phyloP scores from a whole-genome alignment of 345 rosid species.

The Salix suchowensis region DNA sequence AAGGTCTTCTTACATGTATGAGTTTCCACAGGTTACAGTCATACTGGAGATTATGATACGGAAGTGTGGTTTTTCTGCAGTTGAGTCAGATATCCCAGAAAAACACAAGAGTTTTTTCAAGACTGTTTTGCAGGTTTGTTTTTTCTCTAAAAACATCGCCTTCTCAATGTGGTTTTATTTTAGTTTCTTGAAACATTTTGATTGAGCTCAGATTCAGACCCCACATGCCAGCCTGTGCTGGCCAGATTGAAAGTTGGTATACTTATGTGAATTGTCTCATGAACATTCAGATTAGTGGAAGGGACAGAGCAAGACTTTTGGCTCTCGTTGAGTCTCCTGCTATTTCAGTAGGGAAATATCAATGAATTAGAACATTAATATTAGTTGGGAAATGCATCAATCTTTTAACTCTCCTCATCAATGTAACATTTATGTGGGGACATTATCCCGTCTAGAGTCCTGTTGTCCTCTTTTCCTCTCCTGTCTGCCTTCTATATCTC shows the following conservation, averaged over 20 bases:
- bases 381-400: no score
- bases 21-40: constrained; percentile 55
- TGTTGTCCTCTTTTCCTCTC: neutral
- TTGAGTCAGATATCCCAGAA: constrained; percentile 59
- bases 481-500: neutral
- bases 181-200: neutral
- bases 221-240: no score
- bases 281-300: neutral
- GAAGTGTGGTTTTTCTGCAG: constrained; percentile 77
- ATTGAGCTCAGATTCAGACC: no score
- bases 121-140: constrained; percentile 67
- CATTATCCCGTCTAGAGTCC: neutral
- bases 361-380: no score
- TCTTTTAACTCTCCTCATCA: no score
- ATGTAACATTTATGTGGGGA: neutral
- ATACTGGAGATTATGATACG: constrained; percentile 79
- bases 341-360: no score
- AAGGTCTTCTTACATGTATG: neutral
- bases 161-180: neutral
- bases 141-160: neutral
- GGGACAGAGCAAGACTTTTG: no score
- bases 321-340: no score
- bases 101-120: constrained; percentile 64
- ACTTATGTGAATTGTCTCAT: neutral
- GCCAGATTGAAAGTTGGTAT: neutral